These are phyloP conservation scores for Vanrija sp. DNA, from an alignment of 1,284 basidiomycete genomes.

Conservation along the genomic window DNA sequence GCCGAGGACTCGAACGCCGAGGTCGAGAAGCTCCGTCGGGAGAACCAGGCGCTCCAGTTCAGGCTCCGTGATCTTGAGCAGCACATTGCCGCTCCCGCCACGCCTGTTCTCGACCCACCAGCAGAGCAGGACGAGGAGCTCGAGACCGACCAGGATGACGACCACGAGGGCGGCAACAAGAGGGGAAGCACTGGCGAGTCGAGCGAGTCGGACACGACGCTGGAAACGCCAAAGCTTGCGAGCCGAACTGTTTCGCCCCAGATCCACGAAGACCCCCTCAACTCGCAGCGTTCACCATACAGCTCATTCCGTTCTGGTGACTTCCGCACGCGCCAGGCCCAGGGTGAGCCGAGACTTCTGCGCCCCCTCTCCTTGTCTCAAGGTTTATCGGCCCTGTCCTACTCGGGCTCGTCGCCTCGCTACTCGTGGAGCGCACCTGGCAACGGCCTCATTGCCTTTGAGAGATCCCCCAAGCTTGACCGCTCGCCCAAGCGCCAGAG, in stretches of 20 bases:
- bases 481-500: conserved; percentile 33
- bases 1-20: conserved; percentile 60
- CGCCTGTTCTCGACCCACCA: conserved; percentile 12
- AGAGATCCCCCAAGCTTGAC: conserved; percentile 18
- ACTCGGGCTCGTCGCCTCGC: conserved; percentile 47
- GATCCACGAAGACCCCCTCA: conserved; percentile 63
- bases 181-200: conserved; percentile 17
- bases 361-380: conserved; percentile 76
- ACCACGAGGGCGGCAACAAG: conserved; percentile 8
- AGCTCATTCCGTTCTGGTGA: conserved; percentile 40
- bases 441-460: conserved; percentile 20
- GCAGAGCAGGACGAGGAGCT: conserved; percentile 18
- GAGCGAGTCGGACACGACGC: conserved; percentile 19
- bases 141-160: conserved; percentile 8
- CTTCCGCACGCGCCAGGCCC: conserved; percentile 4
- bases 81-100: conserved; percentile 1
- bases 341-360: conserved; percentile 11
- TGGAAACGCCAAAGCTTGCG: conserved; percentile 16
- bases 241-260: conserved; percentile 17
- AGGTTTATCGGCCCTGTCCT: conserved; percentile 86
- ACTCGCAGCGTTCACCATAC: conserved; percentile 85
- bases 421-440: conserved; percentile 30
- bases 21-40: conserved; percentile 56
- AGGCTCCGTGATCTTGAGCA: conserved; percentile 15
- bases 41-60: conserved; percentile 13